Base-by-base conservation (phyloP, 2,329 filamentous ascomycete species). In the Endoconidiophora laricicola region DNA sequence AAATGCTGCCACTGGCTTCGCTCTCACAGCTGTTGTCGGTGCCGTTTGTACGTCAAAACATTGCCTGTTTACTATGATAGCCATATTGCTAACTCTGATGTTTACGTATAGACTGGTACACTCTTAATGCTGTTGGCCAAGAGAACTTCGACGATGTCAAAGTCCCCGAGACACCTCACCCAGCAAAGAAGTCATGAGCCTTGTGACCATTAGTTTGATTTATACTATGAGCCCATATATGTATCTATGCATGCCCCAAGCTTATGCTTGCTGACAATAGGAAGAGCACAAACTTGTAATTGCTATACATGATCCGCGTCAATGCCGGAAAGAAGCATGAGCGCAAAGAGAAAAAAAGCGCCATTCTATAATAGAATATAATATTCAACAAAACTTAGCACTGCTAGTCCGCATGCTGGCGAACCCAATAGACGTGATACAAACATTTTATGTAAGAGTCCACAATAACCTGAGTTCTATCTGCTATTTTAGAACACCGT, bases 111-210 rank as follows among this genome's bases (percentile, higher is more conserved):
- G 75, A 78, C 59, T 67, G 66, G 57, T 78, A 78, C 60, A 78
- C 75, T 3, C 82, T 98, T 62, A 76, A 72, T 57, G 86, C 86
- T 49, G 84, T 98, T 61, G 86, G 90, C 41, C 91, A 96, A 66
- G 91, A 96, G 65, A 86, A 95, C 57, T 98, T 98, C 68, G 85
- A 88, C 52, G 91, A 98, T 62, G 88, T 96, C 58, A 81, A 86
- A 62, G 81, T 96, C 37, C 91, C 91, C 24, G 83, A 86, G 62
- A 70, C 74, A 48, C 81, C 85, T 10, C 6, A 40, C 6, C 24
- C 46, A 4, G 7, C 48, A 14, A 33, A 50, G 22, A 54, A 54
- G 48, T 45, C 44, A 64, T 66, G 46, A n/a, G 41, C 9, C 9
- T 43, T 14, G 2, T 6, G 41, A 20, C 14, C n/a, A 23, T 18